Evolutionary conservation across 805 yeast species (phyloP).

Genomic region (Phaffomyces antillensis): DNA sequence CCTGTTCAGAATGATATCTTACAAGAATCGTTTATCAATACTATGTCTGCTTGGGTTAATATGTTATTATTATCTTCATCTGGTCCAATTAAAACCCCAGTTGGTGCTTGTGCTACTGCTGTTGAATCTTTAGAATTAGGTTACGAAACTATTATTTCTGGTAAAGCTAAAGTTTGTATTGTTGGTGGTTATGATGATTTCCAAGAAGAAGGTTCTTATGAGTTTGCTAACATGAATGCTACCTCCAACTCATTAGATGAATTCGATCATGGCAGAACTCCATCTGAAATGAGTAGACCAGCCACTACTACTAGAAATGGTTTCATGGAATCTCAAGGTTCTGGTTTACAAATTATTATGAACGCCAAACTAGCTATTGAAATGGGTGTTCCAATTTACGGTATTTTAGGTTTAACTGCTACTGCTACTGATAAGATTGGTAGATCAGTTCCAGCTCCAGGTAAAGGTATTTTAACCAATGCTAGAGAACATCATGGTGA

Average conservation of each 20-base stretch:
- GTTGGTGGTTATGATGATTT: constrained; percentile 99
- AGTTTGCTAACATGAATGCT: constrained; percentile 98
- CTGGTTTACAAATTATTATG: constrained; percentile 97
- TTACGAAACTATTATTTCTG: constrained; percentile 85
- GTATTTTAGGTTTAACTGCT: constrained; percentile 87
- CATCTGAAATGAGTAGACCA: constrained; percentile 98
- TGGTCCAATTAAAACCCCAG: constrained; percentile 99
- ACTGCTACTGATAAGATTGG: constrained; percentile 99
- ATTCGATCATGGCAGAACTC: constrained; percentile 93
- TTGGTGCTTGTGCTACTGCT: constrained; percentile 99
- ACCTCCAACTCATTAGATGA: constrained; percentile 88
- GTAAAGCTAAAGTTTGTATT: constrained; percentile 91
- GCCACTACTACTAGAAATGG: constrained; percentile 94
- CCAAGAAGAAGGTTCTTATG: constrained; percentile 98
- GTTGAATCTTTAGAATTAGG: constrained; percentile 96
- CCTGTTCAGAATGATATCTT: constrained; percentile 96
- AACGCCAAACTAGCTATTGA: constrained; percentile 85
- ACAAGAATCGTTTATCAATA: constrained; percentile 97
- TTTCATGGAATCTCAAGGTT: constrained; percentile 99
- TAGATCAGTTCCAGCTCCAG: constrained; percentile 99
- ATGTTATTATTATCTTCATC: constrained; percentile 95
- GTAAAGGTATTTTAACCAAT: constrained; percentile 97
- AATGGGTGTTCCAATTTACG: constrained; percentile 99
- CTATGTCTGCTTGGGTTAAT: constrained; percentile 99
- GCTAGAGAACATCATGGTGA: constrained; percentile 89